Evolutionary conservation across 495 filamentous ascomycete genomes (phyloP).

Genomic region (Talaromyces liani): DNA sequence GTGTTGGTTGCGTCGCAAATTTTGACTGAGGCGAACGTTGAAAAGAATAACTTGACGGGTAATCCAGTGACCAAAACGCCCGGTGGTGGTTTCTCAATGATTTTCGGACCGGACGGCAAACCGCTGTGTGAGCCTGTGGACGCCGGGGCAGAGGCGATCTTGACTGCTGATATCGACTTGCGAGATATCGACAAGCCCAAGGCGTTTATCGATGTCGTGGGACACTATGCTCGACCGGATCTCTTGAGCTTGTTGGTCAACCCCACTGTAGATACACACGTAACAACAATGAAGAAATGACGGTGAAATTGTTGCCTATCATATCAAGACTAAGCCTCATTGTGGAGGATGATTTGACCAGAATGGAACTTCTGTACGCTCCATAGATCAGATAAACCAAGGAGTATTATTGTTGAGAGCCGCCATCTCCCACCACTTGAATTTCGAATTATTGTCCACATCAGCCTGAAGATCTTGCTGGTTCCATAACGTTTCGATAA

Average conservation of each 20-base stretch:
- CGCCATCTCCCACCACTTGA: background rate
- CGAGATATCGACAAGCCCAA: slow-evolving; percentile 20
- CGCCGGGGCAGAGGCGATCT: slow-evolving; percentile 19
- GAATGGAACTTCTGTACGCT: background rate
- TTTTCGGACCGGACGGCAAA: slow-evolving; percentile 27
- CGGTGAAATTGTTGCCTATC: background rate
- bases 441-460: background rate
- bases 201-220: slow-evolving; percentile 19
- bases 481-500: slow-evolving; percentile 2
- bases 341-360: background rate
- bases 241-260: slow-evolving; percentile 22
- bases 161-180: slow-evolving; percentile 28
- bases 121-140: slow-evolving; percentile 15
- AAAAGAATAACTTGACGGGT: slow-evolving; percentile 18
- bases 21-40: slow-evolving; percentile 13
- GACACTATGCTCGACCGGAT: slow-evolving; percentile 30
- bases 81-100: slow-evolving; percentile 22
- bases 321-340: background rate
- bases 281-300: slow-evolving; percentile 4
- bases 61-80: slow-evolving; percentile 18
- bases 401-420: background rate
- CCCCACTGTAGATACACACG: slow-evolving; percentile 3
- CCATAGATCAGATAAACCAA: slow-evolving; percentile 5
- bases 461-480: slow-evolving; percentile 1
- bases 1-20: slow-evolving; percentile 14